phyloP scores from a whole-genome alignment of 2,329 filamentous ascomycete species.

The Paracoccidioides brasiliensis region DNA sequence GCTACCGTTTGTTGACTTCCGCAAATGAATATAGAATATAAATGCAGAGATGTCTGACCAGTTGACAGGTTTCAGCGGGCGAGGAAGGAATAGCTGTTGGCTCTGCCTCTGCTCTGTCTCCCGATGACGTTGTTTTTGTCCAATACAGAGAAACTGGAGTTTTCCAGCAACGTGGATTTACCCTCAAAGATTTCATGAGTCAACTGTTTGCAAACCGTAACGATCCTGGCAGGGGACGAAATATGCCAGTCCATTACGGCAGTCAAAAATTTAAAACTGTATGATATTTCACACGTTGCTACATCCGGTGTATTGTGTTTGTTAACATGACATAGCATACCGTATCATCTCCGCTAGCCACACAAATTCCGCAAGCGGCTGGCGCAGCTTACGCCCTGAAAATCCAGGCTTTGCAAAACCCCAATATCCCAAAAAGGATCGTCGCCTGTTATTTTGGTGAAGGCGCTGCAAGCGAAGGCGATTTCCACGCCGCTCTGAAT shows the following conservation, averaged over 20 bases:
- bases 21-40: neutral
- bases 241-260: slow-evolving; percentile 97
- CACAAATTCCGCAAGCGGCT: slow-evolving; percentile 76
- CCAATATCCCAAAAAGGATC: slow-evolving; percentile 52
- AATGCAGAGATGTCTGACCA: neutral
- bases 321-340: slow-evolving; percentile 49
- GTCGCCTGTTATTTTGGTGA: slow-evolving; percentile 83
- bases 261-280: slow-evolving; percentile 73
- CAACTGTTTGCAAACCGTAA: slow-evolving; percentile 82
- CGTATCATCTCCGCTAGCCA: slow-evolving; percentile 73
- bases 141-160: slow-evolving; percentile 93
- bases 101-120: slow-evolving; percentile 68
- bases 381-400: slow-evolving; percentile 83
- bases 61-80: slow-evolving; percentile 54
- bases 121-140: slow-evolving; percentile 79
- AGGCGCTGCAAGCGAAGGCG: slow-evolving; percentile 78
- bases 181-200: slow-evolving; percentile 80
- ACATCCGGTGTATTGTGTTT: too few relatives aligned
- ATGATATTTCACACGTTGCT: slow-evolving; percentile 16
- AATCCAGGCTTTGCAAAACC: slow-evolving; percentile 60
- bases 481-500: slow-evolving; percentile 84
- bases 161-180: slow-evolving; percentile 79
- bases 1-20: neutral
- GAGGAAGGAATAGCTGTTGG: slow-evolving; percentile 92
- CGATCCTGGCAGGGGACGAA: slow-evolving; percentile 69